These are phyloP conservation scores for Cornus kousa DNA, from an alignment of 148 eudicot species.

Conservation along the genomic window DNA sequence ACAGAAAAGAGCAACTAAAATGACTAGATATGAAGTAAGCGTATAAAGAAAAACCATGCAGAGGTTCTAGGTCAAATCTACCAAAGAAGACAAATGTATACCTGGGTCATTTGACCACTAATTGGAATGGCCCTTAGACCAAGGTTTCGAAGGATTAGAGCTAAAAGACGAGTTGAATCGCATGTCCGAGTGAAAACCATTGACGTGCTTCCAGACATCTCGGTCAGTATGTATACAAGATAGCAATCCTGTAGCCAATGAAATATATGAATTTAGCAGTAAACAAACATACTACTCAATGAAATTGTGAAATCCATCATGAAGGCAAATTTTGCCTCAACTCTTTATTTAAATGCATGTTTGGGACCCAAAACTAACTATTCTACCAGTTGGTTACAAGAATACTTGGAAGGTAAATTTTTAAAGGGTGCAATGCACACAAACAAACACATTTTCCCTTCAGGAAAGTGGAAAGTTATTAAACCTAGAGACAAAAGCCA, in stretches of 20 bases:
- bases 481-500: no score
- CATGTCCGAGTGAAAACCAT: slow-evolving; percentile 92
- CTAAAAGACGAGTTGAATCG: slow-evolving; percentile 59
- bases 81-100: slow-evolving; percentile 7
- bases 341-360: background rate
- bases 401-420: no score
- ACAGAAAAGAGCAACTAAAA: background rate
- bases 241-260: slow-evolving; percentile 63
- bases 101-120: slow-evolving; percentile 87
- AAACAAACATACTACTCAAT: background rate
- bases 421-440: no score
- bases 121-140: slow-evolving; percentile 84
- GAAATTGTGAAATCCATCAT: background rate
- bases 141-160: slow-evolving; percentile 80
- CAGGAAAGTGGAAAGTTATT: no score
- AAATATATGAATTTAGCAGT: background rate
- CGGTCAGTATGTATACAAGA: slow-evolving; percentile 72
- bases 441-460: no score
- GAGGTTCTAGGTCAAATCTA: background rate
- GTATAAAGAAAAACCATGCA: background rate
- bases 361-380: background rate
- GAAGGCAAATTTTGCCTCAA: slow-evolving; percentile 1
- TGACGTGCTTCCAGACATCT: slow-evolving; percentile 64
- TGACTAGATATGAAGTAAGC: background rate
- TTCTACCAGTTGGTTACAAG: no score